A percentile compares a stretch with the other conserved stretches of the same genome.
Conservation (phyloP, 306 rosid species). For the Ochetophila trinervis region DNA sequence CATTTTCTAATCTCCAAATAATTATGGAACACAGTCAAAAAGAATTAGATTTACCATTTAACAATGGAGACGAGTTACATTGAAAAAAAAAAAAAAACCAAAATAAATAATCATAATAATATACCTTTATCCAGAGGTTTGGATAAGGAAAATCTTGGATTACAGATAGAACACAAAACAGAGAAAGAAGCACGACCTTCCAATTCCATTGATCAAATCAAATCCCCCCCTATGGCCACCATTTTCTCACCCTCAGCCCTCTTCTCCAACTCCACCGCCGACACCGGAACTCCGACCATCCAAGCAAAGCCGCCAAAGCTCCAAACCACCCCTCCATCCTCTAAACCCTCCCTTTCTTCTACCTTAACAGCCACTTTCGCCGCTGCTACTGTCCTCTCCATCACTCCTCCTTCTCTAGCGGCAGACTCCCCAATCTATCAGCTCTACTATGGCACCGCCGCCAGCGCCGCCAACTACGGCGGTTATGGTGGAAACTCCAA, state of each 20-base stretch:
- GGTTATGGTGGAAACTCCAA: slow-evolving; percentile 77
- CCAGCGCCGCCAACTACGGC: slow-evolving; percentile 88
- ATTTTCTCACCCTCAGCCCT: slow-evolving; percentile 48
- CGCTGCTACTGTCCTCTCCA: slow-evolving; percentile 40
- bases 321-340: slow-evolving; percentile 27
- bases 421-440: slow-evolving; percentile 40
- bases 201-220: slow-evolving; percentile 17
- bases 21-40: too few relatives aligned
- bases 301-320: slow-evolving; percentile 34
- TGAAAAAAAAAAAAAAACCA: too few relatives aligned
- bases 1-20: too few relatives aligned
- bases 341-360: slow-evolving; percentile 34
- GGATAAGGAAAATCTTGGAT: slow-evolving; percentile 31
- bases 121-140: background rate
- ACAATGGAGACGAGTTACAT: too few relatives aligned
- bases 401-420: slow-evolving; percentile 47
- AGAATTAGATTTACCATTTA: too few relatives aligned
- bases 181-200: slow-evolving; percentile 7
- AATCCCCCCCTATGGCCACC: slow-evolving; percentile 37
- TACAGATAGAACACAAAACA: background rate
- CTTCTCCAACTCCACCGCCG: slow-evolving; percentile 34
- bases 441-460: slow-evolving; percentile 84
- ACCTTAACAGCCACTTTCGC: slow-evolving; percentile 47
- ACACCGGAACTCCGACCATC: slow-evolving; percentile 20
- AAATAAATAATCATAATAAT: too few relatives aligned